These are phyloP conservation scores for Lactarius quietus DNA, from an alignment of 768 basidiomycete genomes.

Conservation along the genomic window DNA sequence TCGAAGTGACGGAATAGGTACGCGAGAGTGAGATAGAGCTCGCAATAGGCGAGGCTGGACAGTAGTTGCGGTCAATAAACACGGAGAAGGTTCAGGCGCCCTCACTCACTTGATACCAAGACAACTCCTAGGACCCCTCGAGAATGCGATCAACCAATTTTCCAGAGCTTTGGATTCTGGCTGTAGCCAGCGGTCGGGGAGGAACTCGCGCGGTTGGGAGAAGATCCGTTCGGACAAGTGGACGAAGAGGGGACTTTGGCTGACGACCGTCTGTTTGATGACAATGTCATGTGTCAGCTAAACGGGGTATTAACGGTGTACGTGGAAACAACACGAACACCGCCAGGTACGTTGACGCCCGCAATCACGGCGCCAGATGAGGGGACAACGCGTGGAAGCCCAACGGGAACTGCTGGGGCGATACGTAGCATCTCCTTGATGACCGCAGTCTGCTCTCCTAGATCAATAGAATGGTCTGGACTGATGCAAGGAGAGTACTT, in stretches of 20 bases:
- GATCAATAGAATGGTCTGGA: neutral
- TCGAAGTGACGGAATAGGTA: conserved; percentile 29
- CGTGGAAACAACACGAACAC: conserved; percentile 10
- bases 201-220: conserved; percentile 20
- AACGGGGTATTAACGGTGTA: neutral
- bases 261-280: conserved; percentile 6
- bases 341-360: conserved; percentile 13
- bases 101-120: conserved; percentile 27
- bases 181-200: conserved; percentile 26
- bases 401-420: neutral
- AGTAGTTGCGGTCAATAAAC: neutral
- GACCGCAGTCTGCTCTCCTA: conserved; percentile 13
- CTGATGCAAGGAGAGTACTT: neutral
- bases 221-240: conserved; percentile 20
- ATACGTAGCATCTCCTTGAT: conserved; percentile 20
- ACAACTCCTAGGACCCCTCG: conserved; percentile 27
- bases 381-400: conserved; percentile 17
- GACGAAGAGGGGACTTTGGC: conserved; percentile 22
- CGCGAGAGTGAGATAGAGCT: conserved; percentile 26
- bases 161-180: conserved; percentile 17
- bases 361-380: conserved; percentile 15
- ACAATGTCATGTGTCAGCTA: neutral
- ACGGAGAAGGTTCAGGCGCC: neutral
- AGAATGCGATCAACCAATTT: conserved; percentile 22
- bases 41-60: conserved; percentile 27